These are phyloP conservation scores for Canariomyces notabilis DNA, from an alignment of 2,329 filamentous ascomycete genomes.

Conservation along the genomic window DNA sequence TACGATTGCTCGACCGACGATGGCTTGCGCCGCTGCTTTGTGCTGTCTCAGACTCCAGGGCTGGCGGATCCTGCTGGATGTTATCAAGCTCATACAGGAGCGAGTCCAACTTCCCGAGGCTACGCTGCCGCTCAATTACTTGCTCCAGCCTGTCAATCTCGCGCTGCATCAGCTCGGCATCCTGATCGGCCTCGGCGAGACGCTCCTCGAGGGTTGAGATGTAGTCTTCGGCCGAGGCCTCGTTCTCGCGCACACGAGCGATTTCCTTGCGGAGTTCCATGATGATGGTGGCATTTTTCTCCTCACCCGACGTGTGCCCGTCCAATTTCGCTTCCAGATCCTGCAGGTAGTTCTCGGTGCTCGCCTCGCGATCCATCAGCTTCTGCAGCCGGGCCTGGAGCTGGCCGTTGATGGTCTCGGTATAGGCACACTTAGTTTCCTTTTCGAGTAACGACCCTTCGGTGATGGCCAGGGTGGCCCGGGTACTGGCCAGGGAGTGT, in stretches of 20 bases:
- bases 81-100: slow-evolving; percentile 85
- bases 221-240: slow-evolving; percentile 88
- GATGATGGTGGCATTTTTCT: slow-evolving; percentile 83
- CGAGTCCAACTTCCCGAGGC: slow-evolving; percentile 89
- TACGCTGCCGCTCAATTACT: slow-evolving; percentile 90
- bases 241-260: slow-evolving; percentile 79
- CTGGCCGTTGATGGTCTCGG: slow-evolving; percentile 87
- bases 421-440: slow-evolving; percentile 87
- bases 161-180: slow-evolving; percentile 92
- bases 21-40: slow-evolving; percentile 39
- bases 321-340: slow-evolving; percentile 89
- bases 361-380: slow-evolving; percentile 82
- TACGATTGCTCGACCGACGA: slow-evolving; percentile 38
- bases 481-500: slow-evolving; percentile 82
- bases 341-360: slow-evolving; percentile 87
- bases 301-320: slow-evolving; percentile 83
- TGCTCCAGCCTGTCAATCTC: slow-evolving; percentile 93
- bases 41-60: slow-evolving; percentile 32
- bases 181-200: slow-evolving; percentile 90
- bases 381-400: slow-evolving; percentile 89
- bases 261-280: slow-evolving; percentile 88
- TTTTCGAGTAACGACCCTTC: slow-evolving; percentile 87
- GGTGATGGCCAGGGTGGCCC: slow-evolving; percentile 73
- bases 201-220: slow-evolving; percentile 95
- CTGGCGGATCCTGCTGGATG: slow-evolving; percentile 57